Base-by-base conservation (phyloP, 1,139 yeast genomes). In the Kodamaea anthophila region DNA sequence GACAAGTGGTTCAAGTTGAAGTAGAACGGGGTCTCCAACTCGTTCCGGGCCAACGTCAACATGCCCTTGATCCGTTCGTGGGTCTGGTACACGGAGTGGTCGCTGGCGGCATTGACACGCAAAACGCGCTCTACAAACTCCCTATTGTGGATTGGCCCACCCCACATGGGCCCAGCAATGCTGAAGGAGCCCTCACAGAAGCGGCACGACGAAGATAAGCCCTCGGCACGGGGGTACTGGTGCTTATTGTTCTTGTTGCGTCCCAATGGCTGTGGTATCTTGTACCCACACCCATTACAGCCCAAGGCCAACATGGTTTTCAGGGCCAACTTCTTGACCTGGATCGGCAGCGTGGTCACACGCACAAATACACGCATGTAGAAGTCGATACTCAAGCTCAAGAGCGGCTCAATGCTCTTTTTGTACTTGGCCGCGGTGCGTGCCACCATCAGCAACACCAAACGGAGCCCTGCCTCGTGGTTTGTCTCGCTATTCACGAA, bases 121-220 rank as follows among this genome's bases (percentile, higher is more conserved):
- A 85, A 61, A 28, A 88, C 68, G 41, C 65, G 70, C 21, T 74
- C 67, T 26, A 91, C 65, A 45, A 87, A 91, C 12, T 68, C 73
- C 20, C 55, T 53, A 48, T 80, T 70, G 48, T 88, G 97, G 31
- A 91, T 58, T 2, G 69, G 63, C 0, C 93, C 96, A 8, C 75
- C 85, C 82, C 94, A 91, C 96, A 91, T 85, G 34, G 99, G 99
- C 2, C 99, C 99, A 3, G 93, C 91, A 24, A 91, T 53, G 49
- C 83, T 94, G 49, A 74, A 74, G 4, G 72, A 65, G 34, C 68
- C 69, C 2, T 74, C 81, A 58, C 98, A 91, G 53, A 66, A 78
- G 24, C 64, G 50, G 58, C 98, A 93, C 31, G 21, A 29, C 18
- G 43, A 23, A 9, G 35, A 23, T 9, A 39, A 16, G 5, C 36